Base-by-base conservation (phyloP, 306 rosid species). In the Fagus sylvatica region DNA sequence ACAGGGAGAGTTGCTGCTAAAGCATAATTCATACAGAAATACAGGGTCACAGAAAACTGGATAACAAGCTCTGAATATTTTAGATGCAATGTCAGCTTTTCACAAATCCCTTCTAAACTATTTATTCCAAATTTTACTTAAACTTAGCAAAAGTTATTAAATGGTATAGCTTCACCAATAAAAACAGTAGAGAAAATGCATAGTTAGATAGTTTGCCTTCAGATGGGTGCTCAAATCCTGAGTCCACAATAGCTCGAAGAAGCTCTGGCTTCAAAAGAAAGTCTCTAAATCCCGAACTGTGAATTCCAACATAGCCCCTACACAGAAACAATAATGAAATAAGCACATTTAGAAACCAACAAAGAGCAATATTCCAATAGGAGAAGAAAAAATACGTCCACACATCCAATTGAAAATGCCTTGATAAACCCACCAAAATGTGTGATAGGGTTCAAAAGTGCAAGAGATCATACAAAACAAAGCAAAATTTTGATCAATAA, bases 261-360 rank as follows among this genome's bases (percentile, higher is more conserved):
- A 95, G 99, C 87, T 95, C 99, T 76, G 99, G 98, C 90, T 95
- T 95, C 78, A 95, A 87, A 69, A 96, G 98, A 79, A 96, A 96
- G 89, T 96, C 99, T 90, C 99, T 88, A 81, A 96, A 96, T 78
- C 99, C 99, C 51, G 99, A 96, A 84, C 99, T 96, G 84, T 96
- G 99, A 71, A 96, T 96, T 74, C 99, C 99, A 4, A 96, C 99
- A 77, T 96, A 96, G 74, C 99, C 99, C 90, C 99, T 96, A 56
- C 64, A 2, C 17, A 13, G 3, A 39, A 19, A 73, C 40, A 59
- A 61, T 0, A 33, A 54, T 7, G 59, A 77, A 72, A 39, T 2
- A 51, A 15, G 32, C 40, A 43, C 36, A 66, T 3, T 17, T 32
- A 49, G 46, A 62, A 53, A 7, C 39, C 12, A 0, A 5, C 7